phyloP scores from a whole-genome alignment of 1,139 yeast species.

The Candida tunisiensis region DNA sequence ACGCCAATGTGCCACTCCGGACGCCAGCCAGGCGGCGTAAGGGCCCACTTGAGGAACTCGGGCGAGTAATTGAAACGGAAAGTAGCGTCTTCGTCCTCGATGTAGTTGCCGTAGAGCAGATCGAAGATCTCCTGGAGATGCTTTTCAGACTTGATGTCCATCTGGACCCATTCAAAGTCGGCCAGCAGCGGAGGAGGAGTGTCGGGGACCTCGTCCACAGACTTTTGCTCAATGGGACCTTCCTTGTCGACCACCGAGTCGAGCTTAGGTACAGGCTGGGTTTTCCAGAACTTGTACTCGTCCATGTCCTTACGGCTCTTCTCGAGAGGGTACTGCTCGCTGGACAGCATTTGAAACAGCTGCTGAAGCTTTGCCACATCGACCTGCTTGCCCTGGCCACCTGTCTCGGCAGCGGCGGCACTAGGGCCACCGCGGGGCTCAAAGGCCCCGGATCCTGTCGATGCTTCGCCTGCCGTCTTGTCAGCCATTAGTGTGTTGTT shows the following conservation, averaged over 20 bases:
- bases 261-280: constrained; percentile 83
- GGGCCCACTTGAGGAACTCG: constrained; percentile 81
- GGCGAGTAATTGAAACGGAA: constrained; percentile 83
- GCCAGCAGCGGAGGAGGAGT: constrained; percentile 53
- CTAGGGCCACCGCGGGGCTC: neutral
- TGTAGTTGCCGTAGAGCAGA: constrained; percentile 74
- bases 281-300: constrained; percentile 93
- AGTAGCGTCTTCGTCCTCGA: constrained; percentile 84
- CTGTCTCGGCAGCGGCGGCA: constrained; percentile 1
- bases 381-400: constrained; percentile 6
- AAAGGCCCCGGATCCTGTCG: no score
- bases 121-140: constrained; percentile 64
- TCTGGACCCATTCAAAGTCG: constrained; percentile 79
- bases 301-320: constrained; percentile 44
- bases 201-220: constrained; percentile 53
- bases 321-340: neutral
- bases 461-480: no score
- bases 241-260: constrained; percentile 46
- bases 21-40: constrained; percentile 87
- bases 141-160: constrained; percentile 42
- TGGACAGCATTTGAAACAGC: constrained; percentile 21
- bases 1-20: constrained; percentile 91
- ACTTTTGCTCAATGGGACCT: constrained; percentile 73
- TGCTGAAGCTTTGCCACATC: constrained; percentile 18
- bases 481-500: no score